A percentile compares a stretch with the other conserved stretches of the same genome.
Conservation (phyloP, 768 basidiomycete genomes). For the Russula sp. region DNA sequence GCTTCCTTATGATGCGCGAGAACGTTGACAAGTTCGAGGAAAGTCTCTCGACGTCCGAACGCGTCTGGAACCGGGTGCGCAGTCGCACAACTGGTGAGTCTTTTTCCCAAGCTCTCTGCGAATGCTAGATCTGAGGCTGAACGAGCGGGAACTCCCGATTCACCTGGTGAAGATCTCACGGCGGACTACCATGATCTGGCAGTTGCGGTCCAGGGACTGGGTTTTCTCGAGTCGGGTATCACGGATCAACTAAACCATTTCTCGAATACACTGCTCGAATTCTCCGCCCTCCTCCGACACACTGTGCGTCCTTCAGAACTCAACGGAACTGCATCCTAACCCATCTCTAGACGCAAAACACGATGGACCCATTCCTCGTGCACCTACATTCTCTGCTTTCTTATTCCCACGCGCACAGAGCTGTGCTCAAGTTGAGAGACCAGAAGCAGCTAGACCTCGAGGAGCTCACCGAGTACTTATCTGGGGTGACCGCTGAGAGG, state of each 20-base stretch:
- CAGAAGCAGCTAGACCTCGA: constrained; percentile 99
- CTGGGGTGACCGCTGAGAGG: constrained; percentile 87
- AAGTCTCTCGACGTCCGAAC: constrained; percentile 74
- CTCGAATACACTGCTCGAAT: constrained; percentile 92
- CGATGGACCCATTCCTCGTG: constrained; percentile 84
- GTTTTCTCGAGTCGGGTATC: constrained; percentile 96
- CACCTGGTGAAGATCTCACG: constrained; percentile 81
- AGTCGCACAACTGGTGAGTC: constrained; percentile 82
- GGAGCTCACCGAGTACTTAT: constrained; percentile 91
- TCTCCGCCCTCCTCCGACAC: constrained; percentile 84
- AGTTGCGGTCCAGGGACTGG: constrained; percentile 92
- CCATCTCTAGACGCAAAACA: constrained; percentile 66
- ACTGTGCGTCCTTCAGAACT: constrained; percentile 44
- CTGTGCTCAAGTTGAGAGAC: constrained; percentile 92
- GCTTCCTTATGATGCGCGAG: constrained; percentile 90
- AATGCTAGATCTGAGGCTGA: constrained; percentile 65
- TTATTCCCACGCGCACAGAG: constrained; percentile 90
- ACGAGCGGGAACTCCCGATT: constrained; percentile 76
- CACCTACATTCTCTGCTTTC: constrained; percentile 88
- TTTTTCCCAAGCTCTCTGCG: constrained; percentile 26
- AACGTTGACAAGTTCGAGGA: constrained; percentile 95
- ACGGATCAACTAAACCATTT: constrained; percentile 97
- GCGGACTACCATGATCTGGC: constrained; percentile 97
- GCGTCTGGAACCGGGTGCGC: constrained; percentile 72
- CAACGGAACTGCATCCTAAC: not conserved